These are phyloP conservation scores for Podila epicladia DNA, from an alignment of 192 early-diverging fungal species.

Conservation along the genomic window DNA sequence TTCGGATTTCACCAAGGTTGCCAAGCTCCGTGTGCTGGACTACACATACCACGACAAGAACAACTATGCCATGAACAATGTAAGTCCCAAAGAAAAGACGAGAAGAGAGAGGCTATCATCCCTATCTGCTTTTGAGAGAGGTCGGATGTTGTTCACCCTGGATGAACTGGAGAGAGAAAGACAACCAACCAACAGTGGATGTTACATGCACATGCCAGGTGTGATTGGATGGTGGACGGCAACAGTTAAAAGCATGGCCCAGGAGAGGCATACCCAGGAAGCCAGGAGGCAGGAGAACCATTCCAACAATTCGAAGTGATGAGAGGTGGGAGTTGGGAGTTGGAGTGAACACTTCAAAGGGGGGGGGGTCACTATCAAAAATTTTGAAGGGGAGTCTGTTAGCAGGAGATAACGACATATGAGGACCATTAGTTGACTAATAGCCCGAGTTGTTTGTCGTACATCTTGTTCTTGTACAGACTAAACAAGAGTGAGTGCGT, in stretches of 20 bases:
- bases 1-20: constrained; percentile 63
- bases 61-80: constrained; percentile 74
- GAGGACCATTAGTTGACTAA: too few species aligned
- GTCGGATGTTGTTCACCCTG: too few species aligned
- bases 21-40: constrained; percentile 65
- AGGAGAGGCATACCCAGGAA: neutral
- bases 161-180: too few species aligned
- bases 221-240: neutral
- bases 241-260: neutral
- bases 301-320: neutral
- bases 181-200: too few species aligned
- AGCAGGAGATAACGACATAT: too few species aligned
- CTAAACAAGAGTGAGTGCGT: too few species aligned
- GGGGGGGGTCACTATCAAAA: neutral
- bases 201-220: too few species aligned
- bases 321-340: neutral
- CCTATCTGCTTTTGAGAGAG: too few species aligned
- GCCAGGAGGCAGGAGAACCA: neutral
- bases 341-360: neutral
- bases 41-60: constrained; percentile 75
- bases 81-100: constrained; percentile 29
- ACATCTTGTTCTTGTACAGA: too few species aligned
- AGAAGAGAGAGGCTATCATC: too few species aligned
- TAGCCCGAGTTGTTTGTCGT: too few species aligned
- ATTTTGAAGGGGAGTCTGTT: too few species aligned